Evolutionary conservation across 2,329 filamentous ascomycete species (phyloP).

Genomic region (Daldinia sp.): DNA sequence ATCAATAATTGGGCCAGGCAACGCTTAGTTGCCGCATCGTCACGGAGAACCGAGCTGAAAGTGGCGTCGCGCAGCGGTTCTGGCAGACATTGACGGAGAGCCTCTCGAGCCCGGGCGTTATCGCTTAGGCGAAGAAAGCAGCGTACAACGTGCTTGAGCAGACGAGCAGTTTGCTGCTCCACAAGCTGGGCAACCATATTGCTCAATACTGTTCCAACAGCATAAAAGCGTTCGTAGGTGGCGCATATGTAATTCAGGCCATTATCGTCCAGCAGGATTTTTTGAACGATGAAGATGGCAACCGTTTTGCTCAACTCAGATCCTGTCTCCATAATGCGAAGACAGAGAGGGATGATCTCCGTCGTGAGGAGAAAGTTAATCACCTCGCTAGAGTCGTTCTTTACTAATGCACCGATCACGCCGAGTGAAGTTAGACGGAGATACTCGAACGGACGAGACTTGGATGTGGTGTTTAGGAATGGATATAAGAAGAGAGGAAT

Average conservation of each 20-base stretch:
- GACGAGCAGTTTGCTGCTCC: conserved; percentile 93
- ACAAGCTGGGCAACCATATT: conserved; percentile 99
- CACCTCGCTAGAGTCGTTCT: conserved; percentile 98
- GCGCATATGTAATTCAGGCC: conserved; percentile 98
- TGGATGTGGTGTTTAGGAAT: conserved; percentile 98
- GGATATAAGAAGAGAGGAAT: conserved; percentile 98
- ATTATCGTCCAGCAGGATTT: conserved; percentile 96
- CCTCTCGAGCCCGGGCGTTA: conserved; percentile 94
- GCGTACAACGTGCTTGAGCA: conserved; percentile 96
- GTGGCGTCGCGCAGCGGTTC: conserved; percentile 99
- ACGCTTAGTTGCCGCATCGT: conserved; percentile 96
- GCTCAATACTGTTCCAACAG: conserved; percentile 94
- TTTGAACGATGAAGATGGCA: conserved; percentile 99
- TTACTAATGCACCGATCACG: conserved; percentile 95
- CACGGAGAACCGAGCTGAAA: conserved; percentile 94
- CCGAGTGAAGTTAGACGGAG: conserved; percentile 94
- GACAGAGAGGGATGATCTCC: conserved; percentile 96
- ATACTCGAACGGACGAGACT: conserved; percentile 97
- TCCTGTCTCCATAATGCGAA: conserved; percentile 99
- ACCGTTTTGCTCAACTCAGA: conserved; percentile 99
- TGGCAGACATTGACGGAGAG: conserved; percentile 92
- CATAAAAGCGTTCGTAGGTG: conserved; percentile 98
- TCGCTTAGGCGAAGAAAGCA: conserved; percentile 96
- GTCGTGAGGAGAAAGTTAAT: conserved; percentile 99
- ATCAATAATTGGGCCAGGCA: conserved; percentile 97